Percentiles rank a stretch among this genome's conserved stretches.
Evolutionary conservation across 371 early-diverging fungal genomes (phyloP).

Genomic region (Mortierella sp.): DNA sequence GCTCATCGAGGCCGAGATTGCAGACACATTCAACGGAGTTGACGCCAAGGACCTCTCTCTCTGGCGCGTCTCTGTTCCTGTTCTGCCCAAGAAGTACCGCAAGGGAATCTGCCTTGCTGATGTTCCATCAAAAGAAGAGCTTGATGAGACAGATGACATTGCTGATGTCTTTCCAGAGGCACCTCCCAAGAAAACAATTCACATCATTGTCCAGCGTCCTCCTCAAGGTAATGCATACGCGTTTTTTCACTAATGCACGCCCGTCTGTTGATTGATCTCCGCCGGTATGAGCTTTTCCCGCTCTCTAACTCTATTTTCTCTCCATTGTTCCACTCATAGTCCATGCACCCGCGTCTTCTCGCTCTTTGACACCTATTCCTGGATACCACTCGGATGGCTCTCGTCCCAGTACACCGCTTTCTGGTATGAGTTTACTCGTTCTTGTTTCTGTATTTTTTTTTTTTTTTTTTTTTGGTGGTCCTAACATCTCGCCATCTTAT

Average conservation of each 20-base stretch:
- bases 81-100: not conserved
- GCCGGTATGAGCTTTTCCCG: not conserved
- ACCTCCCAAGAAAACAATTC: slow-evolving; percentile 5
- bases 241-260: not conserved
- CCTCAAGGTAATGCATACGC: slow-evolving; percentile 6
- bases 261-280: not conserved
- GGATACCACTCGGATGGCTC: slow-evolving; percentile 9
- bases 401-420: slow-evolving; percentile 20
- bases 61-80: slow-evolving; percentile 3
- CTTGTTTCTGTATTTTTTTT: slow-evolving; percentile 1
- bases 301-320: not conserved
- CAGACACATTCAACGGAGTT: slow-evolving; percentile 3
- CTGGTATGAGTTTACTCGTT: slow-evolving; percentile 3
- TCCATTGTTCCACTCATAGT: slow-evolving; percentile 1
- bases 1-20: slow-evolving; percentile 18
- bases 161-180: slow-evolving; percentile 5
- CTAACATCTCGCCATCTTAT: not conserved
- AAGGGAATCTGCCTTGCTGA: no score
- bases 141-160: not conserved
- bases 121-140: no score
- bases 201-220: slow-evolving; percentile 11
- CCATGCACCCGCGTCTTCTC: slow-evolving; percentile 17
- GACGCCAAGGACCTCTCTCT: slow-evolving; percentile 9
- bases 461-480: not conserved
- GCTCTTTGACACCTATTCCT: slow-evolving; percentile 12